Base-by-base conservation (phyloP, 768 basidiomycete genomes). In the Suillus variegatus region DNA sequence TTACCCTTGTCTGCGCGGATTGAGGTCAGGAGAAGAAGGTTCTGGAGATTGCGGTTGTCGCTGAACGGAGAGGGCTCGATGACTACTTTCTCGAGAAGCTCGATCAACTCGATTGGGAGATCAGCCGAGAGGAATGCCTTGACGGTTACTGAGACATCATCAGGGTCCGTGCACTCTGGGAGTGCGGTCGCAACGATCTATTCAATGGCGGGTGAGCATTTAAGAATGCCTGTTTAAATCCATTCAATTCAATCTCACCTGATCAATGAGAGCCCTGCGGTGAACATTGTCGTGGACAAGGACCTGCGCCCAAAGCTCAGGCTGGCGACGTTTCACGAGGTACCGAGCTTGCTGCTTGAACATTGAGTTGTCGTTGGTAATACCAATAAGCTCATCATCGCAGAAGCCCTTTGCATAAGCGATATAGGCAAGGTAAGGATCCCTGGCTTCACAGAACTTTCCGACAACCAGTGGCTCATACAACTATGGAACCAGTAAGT, bases 291-390 rank as follows among this genome's bases (percentile, higher is more conserved):
- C 95, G 4, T 86, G 84, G 13, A 87, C 83, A 63, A 99, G 89
- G 43, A 99, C 97, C 78, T 98, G 95, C 2, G 91, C 88, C 97
- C 97, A 99, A 38, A 99, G 87, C 67, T 99, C 97, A 18, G 92
- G 88, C 67, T 94, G 89, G 67, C 97, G 93, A 71, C 97, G 90
- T 79, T 96, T 97, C 74, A 98, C 93, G 65, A 99, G 88, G 79
- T 99, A 99, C 36, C 97, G 91, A 61, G 97, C 94, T 78, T 99
- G 97, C 73, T 99, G 97, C 80, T 99, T 99, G 86, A 96, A 99
- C 97, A 99, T 99, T 14, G 95, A 90, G 82, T 99, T 99, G 69
- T 97, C 96, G 75, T 99, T 99, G 57, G 97, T 99, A 76, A 99
- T 97, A 25, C 88, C 77, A 73, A 99, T 96, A 66, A 99, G 86